Conservation (phyloP, 768 basidiomycete genomes). For the Naganishia randhawae region DNA sequence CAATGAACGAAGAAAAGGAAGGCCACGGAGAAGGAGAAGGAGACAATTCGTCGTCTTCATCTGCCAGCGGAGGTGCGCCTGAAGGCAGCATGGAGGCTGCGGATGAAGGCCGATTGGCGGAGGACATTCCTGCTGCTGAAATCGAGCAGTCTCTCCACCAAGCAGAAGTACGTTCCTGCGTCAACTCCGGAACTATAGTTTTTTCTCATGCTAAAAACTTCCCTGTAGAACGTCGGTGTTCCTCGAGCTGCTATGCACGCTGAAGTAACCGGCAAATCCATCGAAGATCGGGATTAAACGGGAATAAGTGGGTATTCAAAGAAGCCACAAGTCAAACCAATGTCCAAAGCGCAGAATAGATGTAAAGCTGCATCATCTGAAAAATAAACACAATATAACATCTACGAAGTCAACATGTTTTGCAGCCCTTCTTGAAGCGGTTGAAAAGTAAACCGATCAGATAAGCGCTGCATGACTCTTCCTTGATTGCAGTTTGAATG, state of each 20-base stretch:
- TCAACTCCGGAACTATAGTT: background rate
- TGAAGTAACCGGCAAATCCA: conserved; percentile 16
- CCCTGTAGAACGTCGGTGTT: conserved; percentile 1
- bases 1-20: conserved; percentile 11
- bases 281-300: conserved; percentile 9
- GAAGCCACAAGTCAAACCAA: background rate
- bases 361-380: background rate
- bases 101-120: conserved; percentile 26
- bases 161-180: conserved; percentile 16
- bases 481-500: too few relatives aligned
- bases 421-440: too few relatives aligned
- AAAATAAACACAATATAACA: background rate
- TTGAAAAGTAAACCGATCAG: too few relatives aligned
- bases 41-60: background rate
- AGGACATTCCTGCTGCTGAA: conserved; percentile 25
- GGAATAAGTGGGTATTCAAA: background rate
- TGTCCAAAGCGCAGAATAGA: background rate
- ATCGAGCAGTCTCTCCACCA: conserved; percentile 25
- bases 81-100: conserved; percentile 23
- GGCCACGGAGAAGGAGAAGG: conserved; percentile 1
- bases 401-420: too few relatives aligned
- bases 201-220: too few relatives aligned
- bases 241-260: conserved; percentile 20
- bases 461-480: too few relatives aligned
- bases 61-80: background rate